phyloP scores from a whole-genome alignment of 2,329 filamentous ascomycete genomes.

The Colletotrichum somersetense region DNA sequence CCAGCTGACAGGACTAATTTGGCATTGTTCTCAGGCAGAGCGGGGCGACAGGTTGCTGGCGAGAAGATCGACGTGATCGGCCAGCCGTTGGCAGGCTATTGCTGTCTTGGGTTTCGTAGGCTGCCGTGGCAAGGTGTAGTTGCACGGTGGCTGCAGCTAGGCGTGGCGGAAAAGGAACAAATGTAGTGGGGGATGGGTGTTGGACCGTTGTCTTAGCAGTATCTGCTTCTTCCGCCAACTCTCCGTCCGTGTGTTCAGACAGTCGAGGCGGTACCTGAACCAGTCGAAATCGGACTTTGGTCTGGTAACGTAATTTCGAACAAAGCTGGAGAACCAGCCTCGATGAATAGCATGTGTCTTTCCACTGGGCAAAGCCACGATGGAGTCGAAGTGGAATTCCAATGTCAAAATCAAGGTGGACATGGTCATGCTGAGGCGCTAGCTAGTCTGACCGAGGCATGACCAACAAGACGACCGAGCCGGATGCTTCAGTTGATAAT shows the following conservation, averaged over 20 bases:
- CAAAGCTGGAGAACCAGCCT: neutral
- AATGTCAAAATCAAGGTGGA: neutral
- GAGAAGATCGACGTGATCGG: constrained; percentile 40
- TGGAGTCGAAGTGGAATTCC: neutral
- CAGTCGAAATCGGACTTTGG: neutral
- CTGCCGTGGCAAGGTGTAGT: constrained; percentile 24
- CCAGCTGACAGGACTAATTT: constrained; percentile 4
- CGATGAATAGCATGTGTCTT: neutral
- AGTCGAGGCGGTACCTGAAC: neutral
- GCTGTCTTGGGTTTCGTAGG: constrained; percentile 26
- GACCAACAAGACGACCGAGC: neutral
- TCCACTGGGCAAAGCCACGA: neutral
- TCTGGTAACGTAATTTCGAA: constrained; percentile 7
- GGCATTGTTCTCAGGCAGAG: constrained; percentile 8
- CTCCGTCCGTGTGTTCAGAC: neutral
- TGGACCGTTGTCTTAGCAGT: neutral
- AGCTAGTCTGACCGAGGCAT: neutral
- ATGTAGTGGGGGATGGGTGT: neutral
- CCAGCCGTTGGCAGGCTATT: constrained; percentile 35
- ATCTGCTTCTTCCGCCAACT: neutral
- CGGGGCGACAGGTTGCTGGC: constrained; percentile 33
- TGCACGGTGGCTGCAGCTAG: constrained; percentile 24
- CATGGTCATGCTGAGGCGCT: constrained; percentile 2
- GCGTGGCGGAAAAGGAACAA: constrained; percentile 1
- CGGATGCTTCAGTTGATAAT: constrained; percentile 20